Evolutionary conservation across 2,329 filamentous ascomycete species (phyloP), one percentile per base, ranked within the genome.

Genomic region (Akanthomyces lecanii): DNA sequence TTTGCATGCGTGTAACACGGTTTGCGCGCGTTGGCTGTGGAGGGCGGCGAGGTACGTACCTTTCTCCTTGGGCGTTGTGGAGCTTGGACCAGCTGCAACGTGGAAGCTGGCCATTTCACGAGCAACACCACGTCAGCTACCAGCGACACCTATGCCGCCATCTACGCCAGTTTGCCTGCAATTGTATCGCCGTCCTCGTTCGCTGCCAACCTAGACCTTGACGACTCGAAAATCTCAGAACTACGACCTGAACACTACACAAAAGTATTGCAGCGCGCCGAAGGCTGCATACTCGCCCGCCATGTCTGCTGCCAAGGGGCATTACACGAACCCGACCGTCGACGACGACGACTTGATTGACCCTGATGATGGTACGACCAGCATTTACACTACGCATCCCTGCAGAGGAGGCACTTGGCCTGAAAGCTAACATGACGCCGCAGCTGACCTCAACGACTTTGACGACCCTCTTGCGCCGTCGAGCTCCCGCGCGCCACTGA

Each of bases 371-470:
- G 89, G 89, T 91, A 77, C 69, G 77, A 64, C 36, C 18, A 25
- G n/a, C 62, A 21, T 28, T 8, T n/a, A 44, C 53, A 16, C 44
- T 4, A 3, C 14, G 1, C 48, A 4, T 12, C 5, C 14, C 4
- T 12, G 12, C 44, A n/a, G 28, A 30, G 14, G 1, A 3, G 12
- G n/a, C 0, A 5, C 16, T 36, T 3, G 55, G 61, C 47, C 56
- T 60, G 14, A 48, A 40, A 30, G 56, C 69, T 72, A 40, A 73
- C 67, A 50, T 10, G 10, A 40, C 44, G 25, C 28, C 11, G 47
- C 71, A 91, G 91, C 90, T 71, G 91, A 92, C 69, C 87, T 97
- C 71, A 90, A 95, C 76, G 92, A 97, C 75, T 92, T 97, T 71
- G 93, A 97, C 72, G 92, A 97, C 77, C 92, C 93, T 47, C 82